Evolutionary conservation across 495 filamentous ascomycete genomes (phyloP).

Genomic region (Durotheca rogersii): DNA sequence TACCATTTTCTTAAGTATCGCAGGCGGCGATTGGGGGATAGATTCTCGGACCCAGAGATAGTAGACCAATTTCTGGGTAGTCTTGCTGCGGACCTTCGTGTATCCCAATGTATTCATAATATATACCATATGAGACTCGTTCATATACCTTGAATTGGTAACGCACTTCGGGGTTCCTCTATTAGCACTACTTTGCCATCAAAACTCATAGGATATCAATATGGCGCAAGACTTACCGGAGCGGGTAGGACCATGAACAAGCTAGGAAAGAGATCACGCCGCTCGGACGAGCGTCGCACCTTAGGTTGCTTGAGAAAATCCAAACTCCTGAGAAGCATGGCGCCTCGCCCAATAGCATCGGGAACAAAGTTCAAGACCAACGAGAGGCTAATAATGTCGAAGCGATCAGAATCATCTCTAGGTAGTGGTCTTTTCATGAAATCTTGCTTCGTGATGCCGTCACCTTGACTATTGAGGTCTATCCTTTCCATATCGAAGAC

Average conservation of each 20-base stretch:
- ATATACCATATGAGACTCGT: constrained; percentile 63
- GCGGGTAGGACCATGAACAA: constrained; percentile 90
- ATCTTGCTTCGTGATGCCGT: constrained; percentile 81
- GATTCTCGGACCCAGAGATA: constrained; percentile 68
- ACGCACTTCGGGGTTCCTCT: constrained; percentile 59
- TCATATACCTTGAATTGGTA: constrained; percentile 87
- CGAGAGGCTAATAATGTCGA: constrained; percentile 90
- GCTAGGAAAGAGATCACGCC: constrained; percentile 59
- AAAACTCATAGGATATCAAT: neutral
- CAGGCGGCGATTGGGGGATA: constrained; percentile 18
- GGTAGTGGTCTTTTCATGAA: constrained; percentile 91
- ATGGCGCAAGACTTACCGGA: constrained; percentile 42
- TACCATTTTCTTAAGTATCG: constrained; percentile 61
- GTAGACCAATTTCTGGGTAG: constrained; percentile 81
- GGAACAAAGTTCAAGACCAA: constrained; percentile 95
- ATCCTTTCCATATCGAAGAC: constrained; percentile 78
- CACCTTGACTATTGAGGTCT: constrained; percentile 82
- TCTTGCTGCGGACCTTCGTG: constrained; percentile 60
- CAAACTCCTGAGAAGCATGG: constrained; percentile 80
- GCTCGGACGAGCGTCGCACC: constrained; percentile 16
- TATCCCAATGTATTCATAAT: constrained; percentile 84
- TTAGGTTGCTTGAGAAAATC: constrained; percentile 57
- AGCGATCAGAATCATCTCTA: constrained; percentile 56
- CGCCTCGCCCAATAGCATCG: constrained; percentile 68
- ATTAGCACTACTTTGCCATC: constrained; percentile 4